Evolutionary conservation across 768 basidiomycete genomes (phyloP), one percentile per base, ranked within the genome.

Genomic region (Boletus edulis): DNA sequence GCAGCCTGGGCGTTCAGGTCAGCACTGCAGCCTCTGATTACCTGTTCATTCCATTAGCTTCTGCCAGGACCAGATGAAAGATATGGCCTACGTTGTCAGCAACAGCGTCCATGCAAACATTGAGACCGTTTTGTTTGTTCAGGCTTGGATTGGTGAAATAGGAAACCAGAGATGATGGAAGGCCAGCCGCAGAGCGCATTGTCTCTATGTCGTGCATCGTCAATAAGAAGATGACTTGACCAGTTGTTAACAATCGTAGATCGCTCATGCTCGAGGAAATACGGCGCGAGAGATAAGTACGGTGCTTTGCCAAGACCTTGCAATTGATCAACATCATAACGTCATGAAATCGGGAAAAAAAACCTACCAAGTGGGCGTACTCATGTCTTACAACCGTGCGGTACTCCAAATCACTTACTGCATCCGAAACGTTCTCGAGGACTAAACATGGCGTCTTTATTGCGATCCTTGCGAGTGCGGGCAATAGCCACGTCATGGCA

Each of bases 131-230:
- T 61, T 89, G 84, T 38, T 77, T 79, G 68, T 96, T 96, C 53
- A 98, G 73, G 48, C 87, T 89, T 48, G 86, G 83, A 66, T 98
- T 96, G 61, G 84, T 79, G 69, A 97, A 97, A 72, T 96, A 98
- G 31, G 84, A 80, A 29, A 91, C 83, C 17, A 98, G 70, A 3
- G 90, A 89, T 1, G 93, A 91, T 0, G 94, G 87, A 20, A 86
- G 73, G 4, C 93, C 92, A 3, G 82, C 78, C 15, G 86, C 82
- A 40, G 93, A 88, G 17, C 95, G 86, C 80, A 94, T 85, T 50
- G 81, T 81, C 66, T 98, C 96, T 56, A 97, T 79, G 61, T 95
- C 92, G 60, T 93, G 86, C 78, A 94, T 87, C 3, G 86, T 83
- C 46, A 92, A 73, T 49, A 96, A 74, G 65, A 98, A 91, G 46